Conservation (phyloP, 2,329 filamentous ascomycete species). For the Hypoxylon sp. region DNA sequence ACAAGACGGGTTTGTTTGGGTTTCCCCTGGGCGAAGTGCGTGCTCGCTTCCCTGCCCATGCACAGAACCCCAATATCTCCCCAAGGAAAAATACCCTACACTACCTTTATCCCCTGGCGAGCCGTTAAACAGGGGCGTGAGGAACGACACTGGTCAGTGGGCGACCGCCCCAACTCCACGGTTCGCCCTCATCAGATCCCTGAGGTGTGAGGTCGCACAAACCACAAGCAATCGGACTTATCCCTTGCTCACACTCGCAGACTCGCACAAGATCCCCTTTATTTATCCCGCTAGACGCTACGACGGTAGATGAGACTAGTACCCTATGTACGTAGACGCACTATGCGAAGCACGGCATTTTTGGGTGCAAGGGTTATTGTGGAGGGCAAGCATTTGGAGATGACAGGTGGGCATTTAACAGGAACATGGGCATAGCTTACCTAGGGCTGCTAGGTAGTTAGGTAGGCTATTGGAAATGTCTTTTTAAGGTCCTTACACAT, state of each 20-base stretch:
- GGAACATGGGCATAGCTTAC: conserved; percentile 16
- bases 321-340: conserved; percentile 32
- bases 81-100: conserved; percentile 26
- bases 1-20: conserved; percentile 32
- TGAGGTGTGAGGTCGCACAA: conserved; percentile 46
- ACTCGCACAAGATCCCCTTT: conserved; percentile 46
- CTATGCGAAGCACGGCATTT: conserved; percentile 46
- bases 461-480: conserved; percentile 24
- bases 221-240: conserved; percentile 45
- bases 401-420: conserved; percentile 24
- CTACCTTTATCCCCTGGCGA: conserved; percentile 33
- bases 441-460: conserved; percentile 6
- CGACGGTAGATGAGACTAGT: conserved; percentile 40
- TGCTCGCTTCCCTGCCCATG: conserved; percentile 44
- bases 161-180: conserved; percentile 44
- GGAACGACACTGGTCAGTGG: conserved; percentile 32
- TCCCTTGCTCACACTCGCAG: conserved; percentile 46
- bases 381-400: conserved; percentile 33
- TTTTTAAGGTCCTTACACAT: conserved; percentile 25
- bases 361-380: conserved; percentile 36
- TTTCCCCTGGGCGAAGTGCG: conserved; percentile 39
- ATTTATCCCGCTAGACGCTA: conserved; percentile 41
- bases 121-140: conserved; percentile 36
- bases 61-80: conserved; percentile 41
- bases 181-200: conserved; percentile 45